Conservation (phyloP, 768 basidiomycete genomes). For the Suillus luteus region DNA sequence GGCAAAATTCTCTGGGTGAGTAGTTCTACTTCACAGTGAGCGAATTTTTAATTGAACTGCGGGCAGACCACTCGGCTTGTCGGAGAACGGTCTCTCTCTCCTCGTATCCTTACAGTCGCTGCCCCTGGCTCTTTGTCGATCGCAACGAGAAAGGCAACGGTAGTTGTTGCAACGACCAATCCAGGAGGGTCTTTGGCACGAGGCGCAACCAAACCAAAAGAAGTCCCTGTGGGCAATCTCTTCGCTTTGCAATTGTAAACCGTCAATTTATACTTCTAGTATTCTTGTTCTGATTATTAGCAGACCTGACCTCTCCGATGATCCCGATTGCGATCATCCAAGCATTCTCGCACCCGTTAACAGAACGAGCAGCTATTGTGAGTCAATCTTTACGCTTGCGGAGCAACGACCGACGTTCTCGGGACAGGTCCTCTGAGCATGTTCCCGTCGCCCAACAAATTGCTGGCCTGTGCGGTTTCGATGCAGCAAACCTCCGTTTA, state of each 20-base stretch:
- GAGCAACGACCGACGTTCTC: slow-evolving; percentile 5
- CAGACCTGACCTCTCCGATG: slow-evolving; percentile 57
- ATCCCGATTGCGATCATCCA: slow-evolving; percentile 51
- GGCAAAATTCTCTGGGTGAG: slow-evolving; percentile 44
- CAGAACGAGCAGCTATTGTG: slow-evolving; percentile 53
- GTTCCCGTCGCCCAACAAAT: slow-evolving; percentile 58
- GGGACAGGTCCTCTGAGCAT: slow-evolving; percentile 58
- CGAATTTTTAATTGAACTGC: slow-evolving; percentile 26
- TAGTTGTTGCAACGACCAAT: slow-evolving; percentile 54
- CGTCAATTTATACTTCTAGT: background rate
- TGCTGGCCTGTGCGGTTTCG: slow-evolving; percentile 56
- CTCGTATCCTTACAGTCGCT: slow-evolving; percentile 49
- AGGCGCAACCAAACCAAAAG: slow-evolving; percentile 35
- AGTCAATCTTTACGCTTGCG: slow-evolving; percentile 22
- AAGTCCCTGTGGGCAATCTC: slow-evolving; percentile 49
- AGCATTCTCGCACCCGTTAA: slow-evolving; percentile 46
- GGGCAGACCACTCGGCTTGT: slow-evolving; percentile 25
- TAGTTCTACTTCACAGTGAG: slow-evolving; percentile 11
- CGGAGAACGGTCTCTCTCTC: slow-evolving; percentile 43
- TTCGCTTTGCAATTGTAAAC: slow-evolving; percentile 55
- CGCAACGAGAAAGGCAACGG: slow-evolving; percentile 32
- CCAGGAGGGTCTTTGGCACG: slow-evolving; percentile 43
- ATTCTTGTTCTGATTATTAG: slow-evolving; percentile 5
- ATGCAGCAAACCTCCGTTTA: slow-evolving; percentile 47
- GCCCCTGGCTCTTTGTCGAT: slow-evolving; percentile 36